These are phyloP conservation scores for Datura wrightii DNA, from an alignment of 257 asterid genomes.

Conservation along the genomic window DNA sequence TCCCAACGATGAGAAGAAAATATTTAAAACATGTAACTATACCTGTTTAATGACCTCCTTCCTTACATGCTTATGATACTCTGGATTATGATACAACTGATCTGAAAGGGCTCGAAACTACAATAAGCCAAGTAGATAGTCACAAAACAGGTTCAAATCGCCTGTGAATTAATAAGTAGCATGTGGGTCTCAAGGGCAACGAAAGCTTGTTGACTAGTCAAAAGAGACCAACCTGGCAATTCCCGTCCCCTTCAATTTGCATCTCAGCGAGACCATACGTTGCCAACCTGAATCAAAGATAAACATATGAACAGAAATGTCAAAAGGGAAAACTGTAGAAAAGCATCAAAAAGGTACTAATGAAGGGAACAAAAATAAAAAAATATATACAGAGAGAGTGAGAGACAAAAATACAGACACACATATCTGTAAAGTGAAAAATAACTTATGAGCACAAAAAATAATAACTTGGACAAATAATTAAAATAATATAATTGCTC, in stretches of 20 bases:
- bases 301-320: neutral
- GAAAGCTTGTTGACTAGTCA: conserved; percentile 27
- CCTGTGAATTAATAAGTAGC: neutral
- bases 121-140: conserved; percentile 3
- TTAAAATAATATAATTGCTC: conserved; percentile 6
- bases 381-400: neutral
- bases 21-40: conserved; percentile 21
- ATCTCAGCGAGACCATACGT: conserved; percentile 86
- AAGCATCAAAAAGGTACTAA: neutral
- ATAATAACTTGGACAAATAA: neutral
- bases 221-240: conserved; percentile 83
- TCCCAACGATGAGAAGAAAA: conserved; percentile 10
- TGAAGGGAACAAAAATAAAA: neutral
- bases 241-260: conserved; percentile 95
- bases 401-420: neutral
- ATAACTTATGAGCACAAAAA: neutral
- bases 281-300: conserved; percentile 57
- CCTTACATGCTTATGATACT: conserved; percentile 81
- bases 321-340: conserved; percentile 15
- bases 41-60: conserved; percentile 89
- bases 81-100: conserved; percentile 78
- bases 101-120: conserved; percentile 96
- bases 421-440: neutral
- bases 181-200: conserved; percentile 14
- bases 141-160: conserved; percentile 30